Conservation (phyloP, 2,329 filamentous ascomycete genomes). For the Apiospora kogelbergensis region DNA sequence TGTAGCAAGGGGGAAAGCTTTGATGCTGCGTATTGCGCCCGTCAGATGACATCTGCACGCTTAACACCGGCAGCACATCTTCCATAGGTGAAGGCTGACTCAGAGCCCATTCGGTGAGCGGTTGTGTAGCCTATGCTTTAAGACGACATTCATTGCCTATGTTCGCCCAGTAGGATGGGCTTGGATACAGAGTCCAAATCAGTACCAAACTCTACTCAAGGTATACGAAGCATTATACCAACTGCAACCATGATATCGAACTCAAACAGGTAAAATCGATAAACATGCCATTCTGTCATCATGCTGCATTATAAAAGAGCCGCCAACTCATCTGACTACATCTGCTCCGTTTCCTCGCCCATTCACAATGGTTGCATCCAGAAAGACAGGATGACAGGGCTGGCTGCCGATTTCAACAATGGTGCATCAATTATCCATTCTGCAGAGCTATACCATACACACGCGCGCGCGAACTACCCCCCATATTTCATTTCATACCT, state of each 20-base stretch:
- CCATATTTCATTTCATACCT: background rate
- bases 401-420: background rate
- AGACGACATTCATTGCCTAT: too few species aligned
- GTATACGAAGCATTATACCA: background rate
- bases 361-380: background rate
- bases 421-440: constrained; percentile 10
- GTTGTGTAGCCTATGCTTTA: background rate
- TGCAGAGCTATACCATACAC: constrained; percentile 9
- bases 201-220: background rate
- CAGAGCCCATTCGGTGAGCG: background rate
- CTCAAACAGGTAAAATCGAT: background rate
- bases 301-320: background rate
- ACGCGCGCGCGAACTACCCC: background rate
- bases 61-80: background rate
- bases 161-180: too few species aligned
- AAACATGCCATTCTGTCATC: background rate
- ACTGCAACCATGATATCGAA: too few species aligned
- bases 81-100: too few species aligned
- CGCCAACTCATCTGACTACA: background rate
- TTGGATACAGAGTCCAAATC: background rate
- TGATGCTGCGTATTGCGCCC: background rate
- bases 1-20: background rate
- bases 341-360: background rate
- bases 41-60: background rate
- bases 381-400: background rate